Evolutionary conservation across 768 basidiomycete genomes (phyloP).

Genomic region (Phallus indusiatus): DNA sequence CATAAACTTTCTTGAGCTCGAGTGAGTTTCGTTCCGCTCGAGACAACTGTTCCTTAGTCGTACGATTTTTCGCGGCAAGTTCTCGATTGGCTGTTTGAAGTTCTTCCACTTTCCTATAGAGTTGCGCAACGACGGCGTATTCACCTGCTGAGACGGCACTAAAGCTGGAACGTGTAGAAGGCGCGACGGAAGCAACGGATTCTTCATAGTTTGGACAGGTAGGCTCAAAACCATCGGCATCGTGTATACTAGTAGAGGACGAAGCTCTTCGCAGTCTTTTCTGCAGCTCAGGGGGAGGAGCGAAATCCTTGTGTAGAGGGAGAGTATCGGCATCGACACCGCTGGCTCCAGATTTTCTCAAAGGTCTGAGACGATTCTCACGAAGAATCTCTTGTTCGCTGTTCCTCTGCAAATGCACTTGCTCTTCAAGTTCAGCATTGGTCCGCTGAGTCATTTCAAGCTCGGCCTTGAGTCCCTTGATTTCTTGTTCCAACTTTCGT

Average conservation of each 20-base stretch:
- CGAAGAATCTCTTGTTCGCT: constrained; percentile 35
- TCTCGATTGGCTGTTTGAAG: constrained; percentile 63
- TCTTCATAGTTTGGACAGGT: neutral
- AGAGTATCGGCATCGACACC: constrained; percentile 15
- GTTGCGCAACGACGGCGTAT: constrained; percentile 52
- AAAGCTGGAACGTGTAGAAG: constrained; percentile 14
- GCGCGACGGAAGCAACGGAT: constrained; percentile 3
- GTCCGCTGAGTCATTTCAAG: constrained; percentile 65
- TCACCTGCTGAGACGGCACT: constrained; percentile 18
- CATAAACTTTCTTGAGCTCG: constrained; percentile 60
- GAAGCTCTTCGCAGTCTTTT: constrained; percentile 1
- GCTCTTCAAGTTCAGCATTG: constrained; percentile 64
- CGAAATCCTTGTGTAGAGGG: constrained; percentile 45
- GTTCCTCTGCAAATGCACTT: constrained; percentile 27
- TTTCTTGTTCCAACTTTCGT: constrained; percentile 70
- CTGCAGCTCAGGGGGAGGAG: constrained; percentile 28
- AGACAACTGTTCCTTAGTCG: constrained; percentile 52
- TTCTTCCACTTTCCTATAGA: constrained; percentile 66
- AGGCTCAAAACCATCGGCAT: neutral
- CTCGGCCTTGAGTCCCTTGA: constrained; percentile 61
- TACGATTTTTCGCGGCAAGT: constrained; percentile 55
- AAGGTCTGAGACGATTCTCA: constrained; percentile 38
- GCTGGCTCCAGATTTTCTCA: constrained; percentile 31
- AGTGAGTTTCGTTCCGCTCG: constrained; percentile 65
- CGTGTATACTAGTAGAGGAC: neutral